A percentile compares a stretch with the other conserved stretches of the same genome.
phyloP scores from a whole-genome alignment of 345 rosid species.

The Gossypium ekmanianum region DNA sequence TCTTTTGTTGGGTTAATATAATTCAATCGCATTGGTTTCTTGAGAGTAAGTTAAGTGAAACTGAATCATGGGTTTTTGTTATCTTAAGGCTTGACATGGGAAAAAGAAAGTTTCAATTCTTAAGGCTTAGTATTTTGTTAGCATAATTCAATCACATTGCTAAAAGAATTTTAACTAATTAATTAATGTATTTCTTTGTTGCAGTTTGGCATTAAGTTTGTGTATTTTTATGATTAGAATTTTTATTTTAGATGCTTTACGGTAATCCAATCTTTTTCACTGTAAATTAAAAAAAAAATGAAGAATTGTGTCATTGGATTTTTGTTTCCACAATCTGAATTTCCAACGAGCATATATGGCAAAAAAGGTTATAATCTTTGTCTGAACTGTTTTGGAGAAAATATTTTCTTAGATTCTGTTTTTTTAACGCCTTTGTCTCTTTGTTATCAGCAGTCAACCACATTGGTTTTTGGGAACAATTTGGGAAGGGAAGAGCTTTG shows the following conservation, averaged over 20 bases:
- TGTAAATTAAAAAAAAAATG: neutral
- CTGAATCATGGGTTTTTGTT: neutral
- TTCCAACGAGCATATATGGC: neutral
- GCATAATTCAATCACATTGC: neutral
- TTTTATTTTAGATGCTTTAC: neutral
- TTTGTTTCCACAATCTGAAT: neutral
- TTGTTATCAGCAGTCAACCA: neutral
- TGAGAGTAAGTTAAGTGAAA: neutral
- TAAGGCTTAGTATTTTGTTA: neutral
- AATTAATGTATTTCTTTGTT: no score
- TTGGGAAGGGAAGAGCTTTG: conserved; percentile 3
- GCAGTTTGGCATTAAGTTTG: neutral
- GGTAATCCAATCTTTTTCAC: neutral
- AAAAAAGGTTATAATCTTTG: neutral
- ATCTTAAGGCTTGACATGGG: neutral
- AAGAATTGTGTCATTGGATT: neutral
- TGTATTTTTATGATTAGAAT: neutral
- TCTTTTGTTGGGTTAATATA: neutral
- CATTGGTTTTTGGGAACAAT: neutral
- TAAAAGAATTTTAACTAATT: neutral
- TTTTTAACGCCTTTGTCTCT: neutral
- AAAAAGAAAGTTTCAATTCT: neutral
- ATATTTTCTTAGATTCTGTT: neutral
- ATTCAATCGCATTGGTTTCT: conserved; percentile 4
- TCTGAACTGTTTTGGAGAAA: neutral